Evolutionary conservation across 495 filamentous ascomycete genomes (phyloP).

Genomic region (Xylaria telfairii): DNA sequence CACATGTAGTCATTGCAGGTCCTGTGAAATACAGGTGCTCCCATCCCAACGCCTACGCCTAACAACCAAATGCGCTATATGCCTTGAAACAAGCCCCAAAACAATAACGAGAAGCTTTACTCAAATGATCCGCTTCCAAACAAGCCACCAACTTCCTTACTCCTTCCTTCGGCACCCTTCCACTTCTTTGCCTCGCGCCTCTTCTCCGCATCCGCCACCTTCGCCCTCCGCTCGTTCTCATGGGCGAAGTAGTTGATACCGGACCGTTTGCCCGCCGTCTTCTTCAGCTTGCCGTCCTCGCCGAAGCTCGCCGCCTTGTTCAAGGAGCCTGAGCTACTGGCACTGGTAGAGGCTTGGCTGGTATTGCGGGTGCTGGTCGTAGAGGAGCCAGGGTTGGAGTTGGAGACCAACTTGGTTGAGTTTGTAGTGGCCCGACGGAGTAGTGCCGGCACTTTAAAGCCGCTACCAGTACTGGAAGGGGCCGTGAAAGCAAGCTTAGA

Average conservation of each 20-base stretch:
- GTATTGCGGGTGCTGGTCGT: constrained; percentile 43
- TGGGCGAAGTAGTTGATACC: constrained; percentile 82
- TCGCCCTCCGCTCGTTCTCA: constrained; percentile 67
- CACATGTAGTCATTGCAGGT: constrained; percentile 1
- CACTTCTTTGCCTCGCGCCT: constrained; percentile 70
- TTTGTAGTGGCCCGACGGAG: constrained; percentile 78
- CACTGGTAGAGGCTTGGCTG: constrained; percentile 42
- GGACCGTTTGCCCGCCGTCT: constrained; percentile 64
- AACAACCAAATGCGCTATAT: constrained; percentile 6
- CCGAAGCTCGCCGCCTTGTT: constrained; percentile 47
- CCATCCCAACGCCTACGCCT: constrained; percentile 21
- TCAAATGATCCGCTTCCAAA: constrained; percentile 60
- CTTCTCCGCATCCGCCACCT: constrained; percentile 65
- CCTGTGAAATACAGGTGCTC: constrained; percentile 10
- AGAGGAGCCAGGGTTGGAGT: constrained; percentile 22
- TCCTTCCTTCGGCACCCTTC: constrained; percentile 63
- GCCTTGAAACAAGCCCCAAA: background rate
- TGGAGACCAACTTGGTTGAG: constrained; percentile 49
- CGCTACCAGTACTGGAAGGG: constrained; percentile 47
- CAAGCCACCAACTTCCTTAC: constrained; percentile 54
- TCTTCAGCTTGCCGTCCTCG: constrained; percentile 65
- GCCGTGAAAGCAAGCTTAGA: constrained; percentile 68
- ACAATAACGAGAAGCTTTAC: constrained; percentile 27
- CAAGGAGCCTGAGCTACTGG: constrained; percentile 43
- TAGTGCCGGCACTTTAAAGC: constrained; percentile 78